Base-by-base conservation (phyloP, 805 yeast species). In the Teunomyces gatunensis region DNA sequence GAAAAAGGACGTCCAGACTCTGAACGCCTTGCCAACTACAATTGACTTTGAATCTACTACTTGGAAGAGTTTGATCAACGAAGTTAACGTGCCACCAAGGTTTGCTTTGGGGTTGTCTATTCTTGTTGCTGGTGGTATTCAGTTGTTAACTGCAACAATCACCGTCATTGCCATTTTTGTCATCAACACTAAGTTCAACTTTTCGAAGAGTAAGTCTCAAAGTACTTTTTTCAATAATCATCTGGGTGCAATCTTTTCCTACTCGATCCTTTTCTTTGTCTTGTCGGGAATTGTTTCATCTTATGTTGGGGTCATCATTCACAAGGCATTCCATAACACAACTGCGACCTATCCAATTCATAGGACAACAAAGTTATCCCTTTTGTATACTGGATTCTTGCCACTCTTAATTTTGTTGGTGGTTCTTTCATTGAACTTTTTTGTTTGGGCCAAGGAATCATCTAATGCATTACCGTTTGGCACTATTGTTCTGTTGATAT, bases 401-500 rank as follows among this genome's bases (percentile, higher is more conserved):
- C 65, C 87, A 74, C 21, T 77, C 67, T 36, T 56, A 68, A 71
- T 83, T 0, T 64, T 87, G 47, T 48, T 76, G 0, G 69, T 80
- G 2, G 70, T 85, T 0, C 61, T 85, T 20, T 59, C 80, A 20
- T 65, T 87, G 49, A 89, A 89, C 61, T 68, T 80, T 50, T 77
- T 89, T 47, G 83, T 87, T 7, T 87, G 91, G 89, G 85, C 85
- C 2, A 77, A 83, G 54, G 84, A 84, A 52, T 83, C 94, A 0
- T 83, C 94, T 0, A 72, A 78, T 43, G 90, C 92, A 0, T 69
- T 88, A 39, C 96, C 96, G 11, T 85, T 89, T 54, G 85, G 89
- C 5, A 84, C 95, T 0, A 75, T 89, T 17, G 65, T 85, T 6
- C 75, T 80, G 1, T 63, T 89, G 37, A 62, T 86, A n/a, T 53